phyloP scores from a whole-genome alignment of 306 rosid species.

The Prosopis cineraria region DNA sequence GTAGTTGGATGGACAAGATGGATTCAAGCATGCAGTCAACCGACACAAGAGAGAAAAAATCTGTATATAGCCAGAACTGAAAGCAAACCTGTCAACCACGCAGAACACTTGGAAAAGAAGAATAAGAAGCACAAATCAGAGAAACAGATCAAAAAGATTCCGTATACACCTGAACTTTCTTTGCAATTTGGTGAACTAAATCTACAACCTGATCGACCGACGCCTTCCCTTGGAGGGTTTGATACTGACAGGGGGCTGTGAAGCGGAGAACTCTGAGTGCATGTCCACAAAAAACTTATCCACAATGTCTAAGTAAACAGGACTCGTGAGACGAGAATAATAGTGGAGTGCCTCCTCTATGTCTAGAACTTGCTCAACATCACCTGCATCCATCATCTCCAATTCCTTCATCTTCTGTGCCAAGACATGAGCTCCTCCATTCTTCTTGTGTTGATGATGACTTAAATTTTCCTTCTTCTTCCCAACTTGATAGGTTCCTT shows the following conservation, averaged over 20 bases:
- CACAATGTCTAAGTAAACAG: conserved; percentile 84
- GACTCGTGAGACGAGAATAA: conserved; percentile 89
- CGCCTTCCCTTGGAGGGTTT: conserved; percentile 60
- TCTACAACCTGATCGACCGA: conserved; percentile 67
- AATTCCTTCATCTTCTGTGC: conserved; percentile 83
- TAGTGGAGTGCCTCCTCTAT: conserved; percentile 95
- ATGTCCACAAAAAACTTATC: conserved; percentile 87
- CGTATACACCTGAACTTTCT: conserved; percentile 41
- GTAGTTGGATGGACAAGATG: conserved; percentile 28
- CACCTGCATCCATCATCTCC: conserved; percentile 77
- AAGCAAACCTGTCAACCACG: conserved; percentile 33
- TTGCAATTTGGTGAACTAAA: conserved; percentile 28
- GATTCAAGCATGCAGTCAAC: conserved; percentile 32
- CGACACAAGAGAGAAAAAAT: neutral
- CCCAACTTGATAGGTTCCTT: conserved; percentile 31
- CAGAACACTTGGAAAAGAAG: conserved; percentile 22
- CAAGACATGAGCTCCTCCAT: conserved; percentile 42
- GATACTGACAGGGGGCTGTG: conserved; percentile 45
- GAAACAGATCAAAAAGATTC: conserved; percentile 27
- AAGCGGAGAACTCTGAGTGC: conserved; percentile 62
- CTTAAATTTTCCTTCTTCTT: conserved; percentile 45
- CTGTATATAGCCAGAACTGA: conserved; percentile 30
- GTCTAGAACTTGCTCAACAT: conserved; percentile 85
- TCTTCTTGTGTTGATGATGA: conserved; percentile 26
- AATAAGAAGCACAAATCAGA: conserved; percentile 15